A percentile compares a stretch with the other conserved stretches of the same genome.
Evolutionary conservation across 768 basidiomycete species (phyloP).

Genomic region (Termitomyces sp.): DNA sequence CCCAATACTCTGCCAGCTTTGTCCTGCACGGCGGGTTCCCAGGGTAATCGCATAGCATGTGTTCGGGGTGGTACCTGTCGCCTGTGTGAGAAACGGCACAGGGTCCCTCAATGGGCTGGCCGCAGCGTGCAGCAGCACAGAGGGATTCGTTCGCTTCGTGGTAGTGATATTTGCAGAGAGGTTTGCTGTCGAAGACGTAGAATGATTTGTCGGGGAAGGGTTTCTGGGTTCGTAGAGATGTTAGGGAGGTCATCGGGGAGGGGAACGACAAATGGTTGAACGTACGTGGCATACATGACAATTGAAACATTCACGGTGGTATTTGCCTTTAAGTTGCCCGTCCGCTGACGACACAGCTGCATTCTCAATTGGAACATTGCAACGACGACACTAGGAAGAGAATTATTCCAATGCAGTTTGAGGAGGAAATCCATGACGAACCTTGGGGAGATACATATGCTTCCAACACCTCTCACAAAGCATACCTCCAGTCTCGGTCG

Average conservation of each 20-base stretch:
- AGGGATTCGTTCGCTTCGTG: constrained; percentile 89
- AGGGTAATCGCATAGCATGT: constrained; percentile 76
- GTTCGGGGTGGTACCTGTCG: constrained; percentile 83
- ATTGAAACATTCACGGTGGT: constrained; percentile 88
- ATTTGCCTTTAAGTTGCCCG: constrained; percentile 94
- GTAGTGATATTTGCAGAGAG: constrained; percentile 89
- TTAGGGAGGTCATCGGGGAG: neutral
- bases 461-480: constrained; percentile 94
- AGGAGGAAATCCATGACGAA: constrained; percentile 19
- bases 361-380: constrained; percentile 82
- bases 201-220: constrained; percentile 90
- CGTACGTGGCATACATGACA: constrained; percentile 76
- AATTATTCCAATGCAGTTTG: neutral
- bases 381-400: constrained; percentile 65
- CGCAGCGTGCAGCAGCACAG: constrained; percentile 73
- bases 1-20: constrained; percentile 80
- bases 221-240: constrained; percentile 39
- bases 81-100: constrained; percentile 84
- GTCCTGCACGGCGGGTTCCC: constrained; percentile 43
- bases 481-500: constrained; percentile 67
- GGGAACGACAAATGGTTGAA: neutral
- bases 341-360: constrained; percentile 88
- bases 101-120: constrained; percentile 88
- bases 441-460: constrained; percentile 92
- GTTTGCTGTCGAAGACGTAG: constrained; percentile 88